phyloP scores from a whole-genome alignment of 805 yeast genomes.

The Cyberlindnera sargentensis region DNA sequence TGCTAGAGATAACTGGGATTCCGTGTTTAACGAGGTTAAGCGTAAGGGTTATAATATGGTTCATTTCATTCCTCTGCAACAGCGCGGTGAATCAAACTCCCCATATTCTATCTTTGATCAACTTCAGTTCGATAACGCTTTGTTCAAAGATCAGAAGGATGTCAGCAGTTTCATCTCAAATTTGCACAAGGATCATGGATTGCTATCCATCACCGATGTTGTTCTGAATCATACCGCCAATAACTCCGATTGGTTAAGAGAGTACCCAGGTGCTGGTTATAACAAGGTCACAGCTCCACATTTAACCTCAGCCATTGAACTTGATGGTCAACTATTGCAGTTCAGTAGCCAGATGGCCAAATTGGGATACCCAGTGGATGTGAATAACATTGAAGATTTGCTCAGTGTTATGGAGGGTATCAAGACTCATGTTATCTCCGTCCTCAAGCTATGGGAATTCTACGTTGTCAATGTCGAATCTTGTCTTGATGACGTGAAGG shows the following conservation, averaged over 20 bases:
- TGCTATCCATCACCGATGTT: constrained; percentile 81
- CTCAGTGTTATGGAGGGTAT: constrained; percentile 59
- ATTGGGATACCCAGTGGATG: constrained; percentile 54
- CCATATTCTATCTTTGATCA: constrained; percentile 93
- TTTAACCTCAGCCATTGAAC: constrained; percentile 72
- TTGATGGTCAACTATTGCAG: constrained; percentile 61
- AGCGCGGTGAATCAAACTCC: constrained; percentile 83
- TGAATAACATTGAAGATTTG: constrained; percentile 49
- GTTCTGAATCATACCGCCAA: constrained; percentile 94
- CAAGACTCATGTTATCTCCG: constrained; percentile 56
- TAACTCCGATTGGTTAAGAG: constrained; percentile 78
- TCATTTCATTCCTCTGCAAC: constrained; percentile 91
- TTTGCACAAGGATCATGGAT: constrained; percentile 47
- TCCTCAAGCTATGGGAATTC: constrained; percentile 77
- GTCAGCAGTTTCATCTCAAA: constrained; percentile 43
- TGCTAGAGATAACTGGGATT: constrained; percentile 55
- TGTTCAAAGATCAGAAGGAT: constrained; percentile 51
- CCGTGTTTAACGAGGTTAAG: constrained; percentile 51
- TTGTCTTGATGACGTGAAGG: constrained; percentile 33
- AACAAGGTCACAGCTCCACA: constrained; percentile 86
- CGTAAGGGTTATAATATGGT: constrained; percentile 89
- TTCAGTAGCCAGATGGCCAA: constrained; percentile 53
- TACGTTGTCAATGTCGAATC: constrained; percentile 59
- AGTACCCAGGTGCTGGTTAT: constrained; percentile 89
- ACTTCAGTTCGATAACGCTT: constrained; percentile 58